Evolutionary conservation across 805 yeast species (phyloP), one percentile per base, ranked within the genome.

Genomic region (Sugiyamaella smithiae): DNA sequence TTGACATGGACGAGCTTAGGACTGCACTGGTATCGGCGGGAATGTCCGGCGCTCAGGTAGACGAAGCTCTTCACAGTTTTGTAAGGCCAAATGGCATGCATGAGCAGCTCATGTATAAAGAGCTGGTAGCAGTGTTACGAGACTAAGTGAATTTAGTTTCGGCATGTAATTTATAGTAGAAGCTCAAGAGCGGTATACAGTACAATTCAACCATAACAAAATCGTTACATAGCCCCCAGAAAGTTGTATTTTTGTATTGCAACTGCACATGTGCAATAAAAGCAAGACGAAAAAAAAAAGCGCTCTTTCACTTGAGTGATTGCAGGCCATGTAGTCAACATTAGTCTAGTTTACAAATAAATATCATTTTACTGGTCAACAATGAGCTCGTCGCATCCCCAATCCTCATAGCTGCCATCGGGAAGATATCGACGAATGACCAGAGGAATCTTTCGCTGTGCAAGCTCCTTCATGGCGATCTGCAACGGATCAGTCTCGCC

Each of bases 401-500:
- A 93, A 66, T 93, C 99, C 71, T 93, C 99, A 63, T 81, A 91
- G 46, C 95, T 81, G 4, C 98, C 96, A 66, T 95, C 99, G 2
- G 99, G 99, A 59, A 93, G 76, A 65, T 88, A 95, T 69, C 99
- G 79, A 77, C 99, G 82, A 43, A 93, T 87, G 40, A 95, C 95
- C 61, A 93, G 76, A 1, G 99, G 99, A 49, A 95, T 89, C 67
- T 90, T 93, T 68, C 87, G 82, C 68, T 93, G 98, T 1, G 95
- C 80, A 55, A 93, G 77, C 69, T 93, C 99, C 69, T 95, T 93
- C 88, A 88, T 85, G 52, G 99, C 97, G 54, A 93, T 93, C 68
- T 90, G 97, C 64, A 93, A 74, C 11, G 99, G 99, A 67, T 93
- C 99, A 2, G 99, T 95, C 68, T 95, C 99, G 64, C 99, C 99